phyloP scores from a whole-genome alignment of 305 asterid genomes.

The Fraxinus platypoda region DNA sequence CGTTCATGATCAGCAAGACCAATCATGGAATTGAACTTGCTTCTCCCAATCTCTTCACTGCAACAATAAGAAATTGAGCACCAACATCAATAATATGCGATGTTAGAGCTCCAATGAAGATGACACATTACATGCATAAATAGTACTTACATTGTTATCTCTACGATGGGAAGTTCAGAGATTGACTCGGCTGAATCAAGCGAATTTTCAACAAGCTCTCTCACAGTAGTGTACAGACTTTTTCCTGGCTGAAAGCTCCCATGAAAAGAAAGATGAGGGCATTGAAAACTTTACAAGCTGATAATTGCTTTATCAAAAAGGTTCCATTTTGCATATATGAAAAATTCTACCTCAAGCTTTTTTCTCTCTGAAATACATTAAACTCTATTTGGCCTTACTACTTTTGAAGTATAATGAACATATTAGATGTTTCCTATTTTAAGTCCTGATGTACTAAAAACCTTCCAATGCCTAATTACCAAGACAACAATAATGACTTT shows the following conservation, averaged over 20 bases:
- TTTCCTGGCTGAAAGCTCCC: constrained; percentile 70
- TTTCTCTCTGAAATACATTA: background rate
- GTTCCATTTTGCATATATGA: background rate
- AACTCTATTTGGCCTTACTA: background rate
- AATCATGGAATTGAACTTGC: constrained; percentile 64
- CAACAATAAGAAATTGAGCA: constrained; percentile 18
- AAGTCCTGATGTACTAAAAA: background rate
- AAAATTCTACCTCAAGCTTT: background rate
- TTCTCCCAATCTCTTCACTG: constrained; percentile 78
- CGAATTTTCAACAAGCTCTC: constrained; percentile 95
- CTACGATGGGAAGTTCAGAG: constrained; percentile 73
- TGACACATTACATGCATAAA: background rate
- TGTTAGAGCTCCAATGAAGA: constrained; percentile 5
- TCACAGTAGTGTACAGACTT: constrained; percentile 76
- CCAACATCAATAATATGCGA: constrained; percentile 4
- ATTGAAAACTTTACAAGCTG: background rate
- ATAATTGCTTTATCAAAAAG: background rate
- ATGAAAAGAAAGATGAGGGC: constrained; percentile 5
- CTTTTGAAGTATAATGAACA: background rate
- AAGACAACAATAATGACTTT: background rate
- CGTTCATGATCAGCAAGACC: constrained; percentile 73
- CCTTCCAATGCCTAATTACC: background rate
- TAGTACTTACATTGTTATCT: constrained; percentile 68
- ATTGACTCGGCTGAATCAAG: constrained; percentile 95
- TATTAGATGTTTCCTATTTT: background rate